phyloP scores from a whole-genome alignment of 805 yeast genomes.

The Sugiyamaella valdiviana region DNA sequence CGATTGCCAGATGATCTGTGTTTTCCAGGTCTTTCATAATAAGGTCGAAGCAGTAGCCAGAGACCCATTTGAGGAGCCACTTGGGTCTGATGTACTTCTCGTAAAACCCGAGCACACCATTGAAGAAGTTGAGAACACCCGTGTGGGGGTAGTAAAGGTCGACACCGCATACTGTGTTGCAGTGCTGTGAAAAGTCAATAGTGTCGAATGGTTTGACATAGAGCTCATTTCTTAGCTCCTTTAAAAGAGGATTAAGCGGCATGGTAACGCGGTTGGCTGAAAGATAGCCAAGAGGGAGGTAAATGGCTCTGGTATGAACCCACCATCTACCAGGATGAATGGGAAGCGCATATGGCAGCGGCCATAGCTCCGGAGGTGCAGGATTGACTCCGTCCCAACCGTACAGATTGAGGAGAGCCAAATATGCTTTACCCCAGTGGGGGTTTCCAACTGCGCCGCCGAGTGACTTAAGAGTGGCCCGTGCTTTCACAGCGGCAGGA shows the following conservation, averaged over 20 bases:
- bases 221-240: slow-evolving; percentile 70
- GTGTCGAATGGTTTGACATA: slow-evolving; percentile 56
- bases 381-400: slow-evolving; percentile 98
- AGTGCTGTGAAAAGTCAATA: slow-evolving; percentile 62
- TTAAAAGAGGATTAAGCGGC: slow-evolving; percentile 56
- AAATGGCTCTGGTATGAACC: slow-evolving; percentile 95
- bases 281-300: slow-evolving; percentile 78
- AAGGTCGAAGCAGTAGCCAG: slow-evolving; percentile 50
- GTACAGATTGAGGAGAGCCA: slow-evolving; percentile 71
- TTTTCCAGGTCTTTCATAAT: slow-evolving; percentile 69
- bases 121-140: slow-evolving; percentile 52
- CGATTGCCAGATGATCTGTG: slow-evolving; percentile 78
- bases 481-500: slow-evolving; percentile 70
- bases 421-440: slow-evolving; percentile 97
- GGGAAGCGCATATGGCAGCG: slow-evolving; percentile 72
- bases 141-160: slow-evolving; percentile 95
- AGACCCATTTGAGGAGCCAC: slow-evolving; percentile 55
- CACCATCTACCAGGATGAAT: slow-evolving; percentile 97
- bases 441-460: slow-evolving; percentile 92
- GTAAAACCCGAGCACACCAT: slow-evolving; percentile 53
- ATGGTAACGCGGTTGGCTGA: slow-evolving; percentile 52
- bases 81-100: slow-evolving; percentile 70
- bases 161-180: slow-evolving; percentile 84
- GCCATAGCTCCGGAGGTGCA: slow-evolving; percentile 95
- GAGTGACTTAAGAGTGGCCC: slow-evolving; percentile 56